Percentiles rank a stretch among this genome's conserved stretches.
phyloP scores from a whole-genome alignment of 2,329 filamentous ascomycete genomes.

The Dendryphion nanum region DNA sequence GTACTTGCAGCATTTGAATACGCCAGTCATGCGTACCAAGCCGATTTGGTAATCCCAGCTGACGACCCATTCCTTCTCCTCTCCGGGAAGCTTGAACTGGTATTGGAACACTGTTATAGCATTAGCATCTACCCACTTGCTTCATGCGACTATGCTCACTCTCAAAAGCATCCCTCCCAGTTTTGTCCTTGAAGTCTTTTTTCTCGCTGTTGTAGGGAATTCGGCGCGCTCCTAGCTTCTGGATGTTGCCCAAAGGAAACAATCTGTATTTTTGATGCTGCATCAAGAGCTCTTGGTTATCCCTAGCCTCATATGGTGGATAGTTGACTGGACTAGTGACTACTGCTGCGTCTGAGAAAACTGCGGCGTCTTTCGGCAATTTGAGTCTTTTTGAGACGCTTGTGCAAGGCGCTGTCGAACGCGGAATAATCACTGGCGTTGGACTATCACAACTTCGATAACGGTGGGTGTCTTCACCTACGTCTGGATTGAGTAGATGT shows the following conservation, averaged over 20 bases:
- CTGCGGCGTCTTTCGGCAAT: conserved; percentile 62
- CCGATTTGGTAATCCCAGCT: conserved; percentile 99
- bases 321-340: conserved; percentile 70
- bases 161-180: conserved; percentile 83
- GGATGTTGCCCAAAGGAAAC: conserved; percentile 62
- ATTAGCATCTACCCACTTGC: conserved; percentile 8
- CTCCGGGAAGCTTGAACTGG: conserved; percentile 68
- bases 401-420: conserved; percentile 6
- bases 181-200: conserved; percentile 83
- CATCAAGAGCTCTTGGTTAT: conserved; percentile 54
- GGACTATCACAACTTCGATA: conserved; percentile 14
- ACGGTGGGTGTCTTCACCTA: conserved; percentile 14
- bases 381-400: conserved; percentile 47
- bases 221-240: conserved; percentile 53
- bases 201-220: conserved; percentile 96
- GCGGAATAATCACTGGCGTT: conserved; percentile 9
- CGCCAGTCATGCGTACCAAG: conserved; percentile 87
- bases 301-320: conserved; percentile 64
- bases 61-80: conserved; percentile 65
- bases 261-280: conserved; percentile 66
- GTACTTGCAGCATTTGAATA: conserved; percentile 89
- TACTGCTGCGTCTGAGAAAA: conserved; percentile 59
- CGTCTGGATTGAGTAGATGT: conserved; percentile 40
- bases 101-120: conserved; percentile 73
- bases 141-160: conserved; percentile 53